A percentile compares a stretch with the other conserved stretches of the same genome.
phyloP scores from a whole-genome alignment of 495 filamentous ascomycete genomes.

The Penicillium longicatenatum region DNA sequence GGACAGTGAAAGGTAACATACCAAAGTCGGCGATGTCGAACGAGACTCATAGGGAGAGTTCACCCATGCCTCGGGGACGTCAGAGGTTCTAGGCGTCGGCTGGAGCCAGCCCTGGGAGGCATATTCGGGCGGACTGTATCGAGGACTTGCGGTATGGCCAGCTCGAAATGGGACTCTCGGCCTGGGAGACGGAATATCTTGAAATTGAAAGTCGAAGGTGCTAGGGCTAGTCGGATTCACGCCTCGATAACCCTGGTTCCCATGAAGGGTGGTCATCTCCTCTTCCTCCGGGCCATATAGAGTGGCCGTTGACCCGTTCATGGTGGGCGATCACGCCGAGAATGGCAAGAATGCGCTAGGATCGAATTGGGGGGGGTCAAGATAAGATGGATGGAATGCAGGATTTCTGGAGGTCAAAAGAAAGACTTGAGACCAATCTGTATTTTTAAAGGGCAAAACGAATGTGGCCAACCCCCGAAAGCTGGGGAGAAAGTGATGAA shows the following conservation, averaged over 20 bases:
- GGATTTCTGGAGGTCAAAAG: background rate
- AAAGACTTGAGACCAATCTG: background rate
- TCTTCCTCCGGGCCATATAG: constrained; percentile 22
- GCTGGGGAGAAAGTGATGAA: background rate
- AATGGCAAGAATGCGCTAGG: constrained; percentile 3
- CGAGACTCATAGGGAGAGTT: constrained; percentile 30
- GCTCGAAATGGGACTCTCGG: constrained; percentile 28
- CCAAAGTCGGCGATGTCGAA: constrained; percentile 34
- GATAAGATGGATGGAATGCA: background rate
- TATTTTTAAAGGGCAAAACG: background rate
- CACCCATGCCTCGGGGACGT: constrained; percentile 20
- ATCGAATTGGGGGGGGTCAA: constrained; percentile 1
- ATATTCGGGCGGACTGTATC: constrained; percentile 24
- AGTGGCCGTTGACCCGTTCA: constrained; percentile 17
- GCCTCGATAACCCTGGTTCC: constrained; percentile 10
- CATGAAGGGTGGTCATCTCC: constrained; percentile 31
- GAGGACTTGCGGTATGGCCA: constrained; percentile 16
- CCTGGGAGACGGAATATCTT: constrained; percentile 16
- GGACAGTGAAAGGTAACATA: constrained; percentile 7
- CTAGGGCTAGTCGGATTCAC: constrained; percentile 10
- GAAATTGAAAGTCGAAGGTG: constrained; percentile 23
- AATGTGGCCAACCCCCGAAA: background rate
- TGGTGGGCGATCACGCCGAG: constrained; percentile 10
- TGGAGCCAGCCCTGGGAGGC: constrained; percentile 21
- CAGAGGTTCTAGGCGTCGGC: constrained; percentile 22